phyloP scores from a whole-genome alignment of 164 flowering plant genomes.

The Amborella trichopoda region DNA sequence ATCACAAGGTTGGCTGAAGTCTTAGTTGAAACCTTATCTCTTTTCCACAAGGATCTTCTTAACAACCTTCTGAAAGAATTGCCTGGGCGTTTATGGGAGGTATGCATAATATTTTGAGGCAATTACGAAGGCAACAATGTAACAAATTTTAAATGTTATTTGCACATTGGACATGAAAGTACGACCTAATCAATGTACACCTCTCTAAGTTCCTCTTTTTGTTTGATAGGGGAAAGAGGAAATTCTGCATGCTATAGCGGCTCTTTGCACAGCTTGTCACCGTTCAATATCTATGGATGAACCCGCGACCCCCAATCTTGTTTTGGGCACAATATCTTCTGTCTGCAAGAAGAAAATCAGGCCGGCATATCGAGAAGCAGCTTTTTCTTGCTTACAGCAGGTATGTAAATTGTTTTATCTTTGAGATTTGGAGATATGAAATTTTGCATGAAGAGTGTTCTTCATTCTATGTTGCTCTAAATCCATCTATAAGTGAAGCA shows the following conservation, averaged over 20 bases:
- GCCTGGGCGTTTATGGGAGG: constrained; percentile 99
- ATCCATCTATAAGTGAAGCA: too few species aligned
- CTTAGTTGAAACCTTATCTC: constrained; percentile 69
- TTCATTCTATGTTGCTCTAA: too few species aligned
- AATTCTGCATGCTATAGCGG: constrained; percentile 62
- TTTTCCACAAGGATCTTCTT: constrained; percentile 45
- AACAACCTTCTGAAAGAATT: constrained; percentile 64
- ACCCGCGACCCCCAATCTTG: constrained; percentile 40
- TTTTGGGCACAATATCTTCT: constrained; percentile 48
- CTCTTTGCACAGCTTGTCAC: constrained; percentile 67
- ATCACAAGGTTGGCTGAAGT: constrained; percentile 71
- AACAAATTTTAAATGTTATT: too few species aligned
- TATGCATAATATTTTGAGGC: too few species aligned
- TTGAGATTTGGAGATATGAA: neutral
- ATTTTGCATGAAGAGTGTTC: neutral
- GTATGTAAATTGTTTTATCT: constrained; percentile 19
- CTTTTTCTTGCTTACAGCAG: constrained; percentile 69
- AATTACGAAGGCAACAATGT: too few species aligned
- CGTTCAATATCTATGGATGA: constrained; percentile 47
- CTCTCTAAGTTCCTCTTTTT: too few species aligned
- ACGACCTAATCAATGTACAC: too few species aligned
- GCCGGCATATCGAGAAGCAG: constrained; percentile 83
- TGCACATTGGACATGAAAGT: too few species aligned
- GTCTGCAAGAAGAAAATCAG: constrained; percentile 69
- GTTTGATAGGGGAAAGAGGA: constrained; percentile 81